Conservation (phyloP, 768 basidiomycete genomes). For the Stropharia rugosoannulata region DNA sequence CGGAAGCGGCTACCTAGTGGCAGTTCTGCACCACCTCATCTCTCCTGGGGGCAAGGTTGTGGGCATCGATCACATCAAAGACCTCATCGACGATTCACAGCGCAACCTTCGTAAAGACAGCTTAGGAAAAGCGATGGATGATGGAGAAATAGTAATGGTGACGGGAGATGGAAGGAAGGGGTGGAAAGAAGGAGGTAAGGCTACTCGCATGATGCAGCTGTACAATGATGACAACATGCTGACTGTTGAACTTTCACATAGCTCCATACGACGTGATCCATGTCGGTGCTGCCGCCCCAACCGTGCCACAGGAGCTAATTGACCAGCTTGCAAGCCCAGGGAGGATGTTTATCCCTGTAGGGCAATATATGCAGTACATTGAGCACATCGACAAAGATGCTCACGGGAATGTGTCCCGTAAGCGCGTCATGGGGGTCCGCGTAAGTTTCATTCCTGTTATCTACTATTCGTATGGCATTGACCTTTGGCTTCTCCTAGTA, state of each 20-base stretch:
- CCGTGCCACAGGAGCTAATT: conserved; percentile 65
- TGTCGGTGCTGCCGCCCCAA: conserved; percentile 89
- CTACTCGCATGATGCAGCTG: neutral
- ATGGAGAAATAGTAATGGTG: conserved; percentile 59
- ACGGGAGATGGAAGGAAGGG: conserved; percentile 83
- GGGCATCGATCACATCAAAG: conserved; percentile 89
- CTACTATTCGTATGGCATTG: neutral
- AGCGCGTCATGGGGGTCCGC: conserved; percentile 75
- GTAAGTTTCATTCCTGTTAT: conserved; percentile 42
- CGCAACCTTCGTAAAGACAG: conserved; percentile 70
- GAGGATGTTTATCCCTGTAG: conserved; percentile 93
- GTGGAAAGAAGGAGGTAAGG: conserved; percentile 28
- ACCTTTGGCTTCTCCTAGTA: conserved; percentile 43
- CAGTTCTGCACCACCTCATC: conserved; percentile 78
- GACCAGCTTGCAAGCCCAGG: conserved; percentile 78
- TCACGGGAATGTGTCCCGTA: conserved; percentile 62
- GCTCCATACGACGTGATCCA: conserved; percentile 86
- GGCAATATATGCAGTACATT: conserved; percentile 57
- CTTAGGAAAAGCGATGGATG: conserved; percentile 50
- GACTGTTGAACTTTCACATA: conserved; percentile 13
- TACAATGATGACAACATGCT: neutral
- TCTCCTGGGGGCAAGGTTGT: conserved; percentile 60
- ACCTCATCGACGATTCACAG: conserved; percentile 70
- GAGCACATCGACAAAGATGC: conserved; percentile 78
- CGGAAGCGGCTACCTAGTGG: conserved; percentile 85